Base-by-base conservation (phyloP, 257 asterid species). In the Linderniella brevidens region DNA sequence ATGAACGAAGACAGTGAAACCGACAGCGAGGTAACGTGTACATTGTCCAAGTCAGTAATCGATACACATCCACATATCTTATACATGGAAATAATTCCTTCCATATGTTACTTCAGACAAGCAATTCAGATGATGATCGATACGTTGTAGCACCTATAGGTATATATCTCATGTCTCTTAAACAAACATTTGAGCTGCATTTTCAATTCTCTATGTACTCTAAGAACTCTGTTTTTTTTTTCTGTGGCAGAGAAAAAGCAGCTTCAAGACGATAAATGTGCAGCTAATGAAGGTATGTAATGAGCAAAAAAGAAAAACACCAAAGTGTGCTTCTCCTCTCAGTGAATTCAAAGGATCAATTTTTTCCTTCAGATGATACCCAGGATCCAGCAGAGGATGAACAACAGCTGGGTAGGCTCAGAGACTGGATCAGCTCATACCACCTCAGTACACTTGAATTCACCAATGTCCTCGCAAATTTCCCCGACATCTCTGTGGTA, bases 401-500 rank as follows among this genome's bases (percentile, higher is more conserved):
- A 64, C 83, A 72, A 50, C 97, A 80, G 46, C 37, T 70, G 44
- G 74, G 58, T 42, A 69, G 86, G 52, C 60, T 88, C 10, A 84
- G 71, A 79, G 86, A 80, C 37, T 84, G 98, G 98, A 71, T 88
- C 60, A 62, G 55, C 57, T 54, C 82, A 15, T 57, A 76, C 63
- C 94, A 84, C 66, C 87, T 74, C 46, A 78, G 67, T 48, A 74
- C 67, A 12, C 54, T 88, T 62, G 84, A 76, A 48, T 69, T 84
- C 55, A 74, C 78, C 16, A 82, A 76, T 41, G 67, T 74, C 62
- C 76, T 88, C 69, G 71, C 93, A 57, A 72, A 65, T 59, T 88
- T 88, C 64, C 82, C 93, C 11, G 93, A 81, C 63, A 72, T 84
- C 64, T 78, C 98, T 16, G 76, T 64, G 71, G 93, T 87, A 74